phyloP scores from a whole-genome alignment of 2,329 filamentous ascomycete genomes.

The Ophiobolus disseminans region DNA sequence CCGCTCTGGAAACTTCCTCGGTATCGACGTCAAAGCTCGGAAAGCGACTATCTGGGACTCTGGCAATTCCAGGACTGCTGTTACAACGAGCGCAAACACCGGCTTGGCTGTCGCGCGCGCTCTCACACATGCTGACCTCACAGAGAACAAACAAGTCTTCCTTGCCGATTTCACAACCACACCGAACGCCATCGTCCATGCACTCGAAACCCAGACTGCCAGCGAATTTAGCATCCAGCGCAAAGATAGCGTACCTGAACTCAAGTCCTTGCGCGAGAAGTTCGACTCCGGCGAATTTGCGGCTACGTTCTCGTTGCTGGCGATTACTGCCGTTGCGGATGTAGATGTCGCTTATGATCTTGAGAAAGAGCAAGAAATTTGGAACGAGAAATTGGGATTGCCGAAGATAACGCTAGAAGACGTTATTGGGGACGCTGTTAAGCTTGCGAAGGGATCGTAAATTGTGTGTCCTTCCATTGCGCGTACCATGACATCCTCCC shows the following conservation, averaged over 20 bases:
- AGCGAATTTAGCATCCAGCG: constrained; percentile 20
- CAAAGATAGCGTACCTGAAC: constrained; percentile 10
- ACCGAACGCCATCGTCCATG: constrained; percentile 17
- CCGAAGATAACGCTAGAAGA: constrained; percentile 24
- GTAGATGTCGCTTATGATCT: constrained; percentile 32
- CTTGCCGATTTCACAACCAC: constrained; percentile 28
- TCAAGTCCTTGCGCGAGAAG: constrained; percentile 13
- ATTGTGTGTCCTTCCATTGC: too few species aligned
- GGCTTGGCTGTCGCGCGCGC: constrained; percentile 24
- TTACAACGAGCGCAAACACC: constrained; percentile 27
- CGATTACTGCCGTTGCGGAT: constrained; percentile 28
- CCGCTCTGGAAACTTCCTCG: constrained; percentile 28
- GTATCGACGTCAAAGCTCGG: constrained; percentile 25
- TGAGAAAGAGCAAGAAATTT: constrained; percentile 27
- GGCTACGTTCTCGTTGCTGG: constrained; percentile 24
- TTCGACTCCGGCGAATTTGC: constrained; percentile 25
- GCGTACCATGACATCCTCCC: too few species aligned
- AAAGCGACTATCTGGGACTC: constrained; percentile 30
- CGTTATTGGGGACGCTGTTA: constrained; percentile 21
- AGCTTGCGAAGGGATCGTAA: background rate
- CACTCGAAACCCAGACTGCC: constrained; percentile 19
- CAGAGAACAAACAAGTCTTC: constrained; percentile 33
- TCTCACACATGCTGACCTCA: constrained; percentile 9
- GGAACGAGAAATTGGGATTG: constrained; percentile 30
- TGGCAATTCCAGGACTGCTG: constrained; percentile 19